These are phyloP conservation scores for Elymus sibiricus DNA, from an alignment of 176 grass and related monocot species.

Conservation along the genomic window DNA sequence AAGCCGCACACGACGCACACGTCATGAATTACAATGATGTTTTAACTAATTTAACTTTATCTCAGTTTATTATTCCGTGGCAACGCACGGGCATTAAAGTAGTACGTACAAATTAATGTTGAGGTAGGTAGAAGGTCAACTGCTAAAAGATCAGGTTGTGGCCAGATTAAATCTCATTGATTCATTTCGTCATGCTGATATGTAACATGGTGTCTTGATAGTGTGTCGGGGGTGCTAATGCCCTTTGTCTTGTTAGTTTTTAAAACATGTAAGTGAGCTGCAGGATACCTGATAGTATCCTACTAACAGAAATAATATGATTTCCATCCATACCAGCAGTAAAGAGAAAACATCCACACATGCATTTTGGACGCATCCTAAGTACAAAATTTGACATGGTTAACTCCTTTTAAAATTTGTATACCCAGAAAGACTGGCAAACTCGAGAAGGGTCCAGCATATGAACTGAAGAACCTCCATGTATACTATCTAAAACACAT, in stretches of 20 bases:
- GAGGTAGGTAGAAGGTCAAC: neutral
- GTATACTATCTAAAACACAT: neutral
- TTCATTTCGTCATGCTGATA: neutral
- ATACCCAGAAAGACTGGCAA: neutral
- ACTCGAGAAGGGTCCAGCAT: neutral
- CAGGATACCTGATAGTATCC: neutral
- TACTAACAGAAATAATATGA: neutral
- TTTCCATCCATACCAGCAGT: neutral
- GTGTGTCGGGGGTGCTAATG: neutral
- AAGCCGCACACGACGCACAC: too few relatives aligned
- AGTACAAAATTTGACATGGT: neutral
- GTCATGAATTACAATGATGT: too few relatives aligned
- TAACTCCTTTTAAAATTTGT: neutral
- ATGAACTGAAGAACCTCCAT: neutral
- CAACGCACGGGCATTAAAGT: too few relatives aligned
- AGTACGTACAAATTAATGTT: conserved; percentile 5
- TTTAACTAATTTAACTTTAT: too few relatives aligned
- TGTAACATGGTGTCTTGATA: neutral
- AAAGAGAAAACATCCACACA: neutral
- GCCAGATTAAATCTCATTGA: neutral
- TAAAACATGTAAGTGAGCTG: neutral
- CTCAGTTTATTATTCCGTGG: too few relatives aligned
- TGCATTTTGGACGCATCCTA: neutral
- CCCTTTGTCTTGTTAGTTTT: neutral
- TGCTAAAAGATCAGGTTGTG: neutral